A percentile compares a stretch with the other conserved stretches of the same genome.
These are phyloP conservation scores for Malbranchea zuffiana DNA, from an alignment of 2,329 filamentous ascomycete genomes.

Conservation along the genomic window DNA sequence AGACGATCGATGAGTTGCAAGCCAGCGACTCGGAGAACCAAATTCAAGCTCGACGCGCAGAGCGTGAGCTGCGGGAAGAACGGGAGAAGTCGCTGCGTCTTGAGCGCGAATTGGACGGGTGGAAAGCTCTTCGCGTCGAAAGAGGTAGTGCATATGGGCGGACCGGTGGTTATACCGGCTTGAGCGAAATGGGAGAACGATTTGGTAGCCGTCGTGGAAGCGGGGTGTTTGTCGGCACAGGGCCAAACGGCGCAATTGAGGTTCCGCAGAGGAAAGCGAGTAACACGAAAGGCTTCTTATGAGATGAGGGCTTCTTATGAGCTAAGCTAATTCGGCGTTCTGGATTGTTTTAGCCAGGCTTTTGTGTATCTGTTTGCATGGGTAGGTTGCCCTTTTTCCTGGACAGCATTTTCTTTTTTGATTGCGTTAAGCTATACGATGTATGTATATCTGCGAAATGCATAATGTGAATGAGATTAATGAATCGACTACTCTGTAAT, in stretches of 20 bases:
- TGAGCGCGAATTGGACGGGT: slow-evolving; percentile 79
- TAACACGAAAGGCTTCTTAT: slow-evolving; percentile 70
- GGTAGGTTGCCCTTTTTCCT: no score
- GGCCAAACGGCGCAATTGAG: slow-evolving; percentile 33
- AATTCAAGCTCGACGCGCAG: slow-evolving; percentile 69
- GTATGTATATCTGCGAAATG: no score
- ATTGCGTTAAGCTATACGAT: no score
- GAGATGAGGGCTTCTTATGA: no score
- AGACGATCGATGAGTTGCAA: slow-evolving; percentile 89
- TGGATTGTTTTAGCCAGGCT: slow-evolving; percentile 1
- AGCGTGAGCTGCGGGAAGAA: slow-evolving; percentile 83
- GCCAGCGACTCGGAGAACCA: slow-evolving; percentile 72
- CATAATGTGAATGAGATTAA: no score
- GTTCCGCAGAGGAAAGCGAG: slow-evolving; percentile 58
- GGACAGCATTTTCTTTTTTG: no score
- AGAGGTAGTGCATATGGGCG: slow-evolving; percentile 32
- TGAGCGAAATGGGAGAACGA: slow-evolving; percentile 27
- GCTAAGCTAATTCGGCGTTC: no score
- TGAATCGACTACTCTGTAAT: no score
- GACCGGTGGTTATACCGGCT: slow-evolving; percentile 21
- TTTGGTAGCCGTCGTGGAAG: slow-evolving; percentile 30
- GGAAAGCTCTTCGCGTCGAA: slow-evolving; percentile 61
- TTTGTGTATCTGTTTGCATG: no score
- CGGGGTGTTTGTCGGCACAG: slow-evolving; percentile 28
- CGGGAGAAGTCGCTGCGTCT: slow-evolving; percentile 67